Evolutionary conservation across 208 protist genomes (phyloP).

Genomic region (Plasmodiophora brassicae): DNA sequence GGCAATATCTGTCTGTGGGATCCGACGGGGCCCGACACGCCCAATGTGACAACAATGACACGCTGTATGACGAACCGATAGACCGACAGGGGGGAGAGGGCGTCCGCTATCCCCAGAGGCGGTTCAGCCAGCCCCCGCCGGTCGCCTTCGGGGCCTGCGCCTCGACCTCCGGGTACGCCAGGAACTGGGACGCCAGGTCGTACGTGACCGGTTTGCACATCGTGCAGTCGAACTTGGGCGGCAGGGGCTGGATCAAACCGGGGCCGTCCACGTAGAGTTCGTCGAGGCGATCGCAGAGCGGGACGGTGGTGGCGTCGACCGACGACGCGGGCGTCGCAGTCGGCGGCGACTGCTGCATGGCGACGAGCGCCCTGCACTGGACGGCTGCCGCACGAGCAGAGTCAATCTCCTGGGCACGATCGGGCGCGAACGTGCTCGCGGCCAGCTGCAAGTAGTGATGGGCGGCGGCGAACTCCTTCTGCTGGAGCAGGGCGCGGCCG

Average conservation of each 20-base stretch:
- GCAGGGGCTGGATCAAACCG: not conserved
- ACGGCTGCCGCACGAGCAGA: not conserved
- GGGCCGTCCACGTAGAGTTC: not conserved
- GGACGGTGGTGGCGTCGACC: not conserved
- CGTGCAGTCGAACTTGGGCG: not conserved
- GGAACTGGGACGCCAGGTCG: not conserved
- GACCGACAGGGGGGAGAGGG: no score
- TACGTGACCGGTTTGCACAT: not conserved
- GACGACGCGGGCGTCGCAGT: no score
- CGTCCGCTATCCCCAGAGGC: constrained; percentile 24
- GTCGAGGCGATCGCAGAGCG: not conserved
- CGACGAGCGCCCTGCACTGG: not conserved
- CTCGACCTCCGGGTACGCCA: not conserved
- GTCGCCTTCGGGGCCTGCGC: not conserved
- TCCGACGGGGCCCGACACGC: no score
- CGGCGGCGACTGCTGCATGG: not conserved
- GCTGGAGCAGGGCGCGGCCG: not conserved
- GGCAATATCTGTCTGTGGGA: no score
- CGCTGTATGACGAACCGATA: no score
- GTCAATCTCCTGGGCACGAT: not conserved
- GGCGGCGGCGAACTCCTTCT: not conserved
- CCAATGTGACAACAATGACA: no score
- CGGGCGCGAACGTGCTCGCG: not conserved
- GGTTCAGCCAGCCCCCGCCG: not conserved
- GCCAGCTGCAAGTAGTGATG: not conserved